Percentiles rank a stretch among this genome's conserved stretches.
phyloP scores from a whole-genome alignment of 2,329 filamentous ascomycete species.

The Bipolaris oryzae region DNA sequence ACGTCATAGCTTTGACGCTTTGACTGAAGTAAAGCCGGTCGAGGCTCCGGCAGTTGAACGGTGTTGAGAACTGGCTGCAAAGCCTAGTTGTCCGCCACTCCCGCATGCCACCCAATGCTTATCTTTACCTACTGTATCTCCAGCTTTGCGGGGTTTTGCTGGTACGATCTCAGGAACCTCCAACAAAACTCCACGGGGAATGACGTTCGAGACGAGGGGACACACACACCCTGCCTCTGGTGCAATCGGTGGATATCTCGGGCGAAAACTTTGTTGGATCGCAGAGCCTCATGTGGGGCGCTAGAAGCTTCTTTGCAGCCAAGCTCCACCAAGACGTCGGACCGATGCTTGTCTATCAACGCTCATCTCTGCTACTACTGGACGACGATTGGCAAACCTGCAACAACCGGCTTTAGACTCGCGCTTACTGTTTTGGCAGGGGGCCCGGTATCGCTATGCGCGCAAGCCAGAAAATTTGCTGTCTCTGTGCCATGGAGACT shows the following conservation, averaged over 20 bases:
- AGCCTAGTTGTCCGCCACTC: constrained; percentile 8
- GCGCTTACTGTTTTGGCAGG: constrained; percentile 9
- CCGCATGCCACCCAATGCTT: constrained; percentile 9
- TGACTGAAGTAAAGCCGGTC: neutral
- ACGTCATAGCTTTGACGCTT: constrained; percentile 8
- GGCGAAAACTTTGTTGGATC: constrained; percentile 21
- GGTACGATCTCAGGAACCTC: neutral
- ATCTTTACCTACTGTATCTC: neutral
- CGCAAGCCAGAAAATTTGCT: constrained; percentile 26
- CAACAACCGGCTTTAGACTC: constrained; percentile 24
- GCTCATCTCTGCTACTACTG: constrained; percentile 24
- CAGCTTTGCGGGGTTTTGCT: neutral
- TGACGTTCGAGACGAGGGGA: neutral
- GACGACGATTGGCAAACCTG: constrained; percentile 18
- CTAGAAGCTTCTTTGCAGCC: constrained; percentile 41
- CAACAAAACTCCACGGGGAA: neutral
- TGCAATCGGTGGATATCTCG: constrained; percentile 15
- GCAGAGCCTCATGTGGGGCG: constrained; percentile 39
- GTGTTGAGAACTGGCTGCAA: neutral
- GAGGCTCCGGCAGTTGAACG: constrained; percentile 1
- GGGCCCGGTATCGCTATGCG: constrained; percentile 20
- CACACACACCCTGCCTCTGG: constrained; percentile 6
- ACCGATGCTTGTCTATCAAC: constrained; percentile 30
- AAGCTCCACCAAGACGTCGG: constrained; percentile 36
- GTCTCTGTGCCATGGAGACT: constrained; percentile 32